Evolutionary conservation across 768 basidiomycete genomes (phyloP).

Genomic region (Trametes cinnabarina): DNA sequence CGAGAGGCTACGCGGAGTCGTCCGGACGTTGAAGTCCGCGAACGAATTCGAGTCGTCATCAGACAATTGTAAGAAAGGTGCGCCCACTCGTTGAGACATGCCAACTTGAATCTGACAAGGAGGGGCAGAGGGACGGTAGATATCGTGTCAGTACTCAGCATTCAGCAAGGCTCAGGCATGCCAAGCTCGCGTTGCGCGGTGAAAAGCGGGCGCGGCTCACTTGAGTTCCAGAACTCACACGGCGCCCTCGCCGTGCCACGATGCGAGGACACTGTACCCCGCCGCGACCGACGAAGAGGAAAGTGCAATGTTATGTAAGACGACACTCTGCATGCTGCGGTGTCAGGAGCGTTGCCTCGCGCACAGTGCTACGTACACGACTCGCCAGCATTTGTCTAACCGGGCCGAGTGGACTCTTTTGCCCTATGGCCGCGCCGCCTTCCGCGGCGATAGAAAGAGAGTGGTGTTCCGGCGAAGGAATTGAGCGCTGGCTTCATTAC

Average conservation of each 20-base stretch:
- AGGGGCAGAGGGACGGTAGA: neutral
- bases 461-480: neutral
- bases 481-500: conserved; percentile 14
- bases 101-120: neutral
- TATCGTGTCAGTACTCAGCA: neutral
- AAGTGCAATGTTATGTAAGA: conserved; percentile 19
- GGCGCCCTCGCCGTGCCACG: neutral
- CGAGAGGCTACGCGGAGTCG: conserved; percentile 5
- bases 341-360: conserved; percentile 9
- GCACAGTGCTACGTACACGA: conserved; percentile 6
- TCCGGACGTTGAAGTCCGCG: conserved; percentile 8
- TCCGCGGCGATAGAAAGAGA: conserved; percentile 1
- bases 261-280: neutral
- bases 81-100: neutral
- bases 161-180: neutral
- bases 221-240: conserved; percentile 10
- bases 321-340: conserved; percentile 9
- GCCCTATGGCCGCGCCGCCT: neutral
- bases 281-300: conserved; percentile 13
- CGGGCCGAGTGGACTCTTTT: conserved; percentile 4
- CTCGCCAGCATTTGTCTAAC: conserved; percentile 1
- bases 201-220: conserved; percentile 10
- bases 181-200: neutral
- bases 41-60: neutral
- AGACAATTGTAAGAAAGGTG: neutral